A percentile compares a stretch with the other conserved stretches of the same genome.
Evolutionary conservation across 257 asterid species (phyloP).

Genomic region (Jacaranda mimosifolia): DNA sequence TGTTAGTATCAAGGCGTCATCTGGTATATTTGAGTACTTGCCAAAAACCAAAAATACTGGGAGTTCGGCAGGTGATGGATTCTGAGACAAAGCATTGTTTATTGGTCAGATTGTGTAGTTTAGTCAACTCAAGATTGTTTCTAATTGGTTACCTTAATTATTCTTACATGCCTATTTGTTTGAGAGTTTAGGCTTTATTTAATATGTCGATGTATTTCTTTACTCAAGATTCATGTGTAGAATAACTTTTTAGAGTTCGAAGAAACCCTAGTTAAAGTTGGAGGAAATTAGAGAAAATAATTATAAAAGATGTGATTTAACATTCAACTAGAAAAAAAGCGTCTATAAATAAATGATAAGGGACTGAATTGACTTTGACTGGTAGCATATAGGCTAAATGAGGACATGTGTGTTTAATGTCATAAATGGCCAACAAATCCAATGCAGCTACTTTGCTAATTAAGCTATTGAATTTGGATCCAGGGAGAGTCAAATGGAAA

Average conservation of each 20-base stretch:
- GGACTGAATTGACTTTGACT: conserved; percentile 21
- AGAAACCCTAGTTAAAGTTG: background rate
- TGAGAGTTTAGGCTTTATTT: background rate
- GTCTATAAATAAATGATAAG: background rate
- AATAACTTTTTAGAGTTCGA: background rate
- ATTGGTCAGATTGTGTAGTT: conserved; percentile 17
- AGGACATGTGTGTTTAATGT: conserved; percentile 34
- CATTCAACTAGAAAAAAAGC: background rate
- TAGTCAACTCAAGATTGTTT: conserved; percentile 38
- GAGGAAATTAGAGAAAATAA: background rate
- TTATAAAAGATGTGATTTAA: background rate
- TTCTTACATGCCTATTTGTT: background rate
- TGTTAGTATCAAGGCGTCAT: background rate
- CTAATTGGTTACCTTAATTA: conserved; percentile 18
- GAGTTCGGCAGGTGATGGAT: conserved; percentile 39
- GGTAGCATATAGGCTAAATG: background rate
- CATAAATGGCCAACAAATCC: conserved; percentile 33
- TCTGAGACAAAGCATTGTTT: conserved; percentile 31
- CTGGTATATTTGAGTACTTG: conserved; percentile 1
- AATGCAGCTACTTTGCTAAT: conserved; percentile 35
- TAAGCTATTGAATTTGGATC: conserved; percentile 24
- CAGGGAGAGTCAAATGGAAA: conserved; percentile 29
- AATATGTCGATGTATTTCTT: background rate
- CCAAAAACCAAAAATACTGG: conserved; percentile 5
- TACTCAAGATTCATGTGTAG: background rate